These are phyloP conservation scores for Pelargonium cotyledonis DNA, from an alignment of 441 rosid genomes.

Conservation along the genomic window DNA sequence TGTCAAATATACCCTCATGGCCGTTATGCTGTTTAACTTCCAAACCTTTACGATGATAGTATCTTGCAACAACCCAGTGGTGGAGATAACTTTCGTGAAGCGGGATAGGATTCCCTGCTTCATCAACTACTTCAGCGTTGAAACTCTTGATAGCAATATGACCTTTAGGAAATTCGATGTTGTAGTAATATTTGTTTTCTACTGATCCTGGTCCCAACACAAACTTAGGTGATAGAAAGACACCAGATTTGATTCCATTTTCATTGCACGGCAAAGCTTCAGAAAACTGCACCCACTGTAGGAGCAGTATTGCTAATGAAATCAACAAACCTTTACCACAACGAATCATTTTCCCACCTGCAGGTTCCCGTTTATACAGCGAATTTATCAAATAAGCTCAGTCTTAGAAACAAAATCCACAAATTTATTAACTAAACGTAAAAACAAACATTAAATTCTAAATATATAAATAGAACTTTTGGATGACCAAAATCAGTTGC, in stretches of 20 bases:
- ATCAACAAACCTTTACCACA: conserved; percentile 22
- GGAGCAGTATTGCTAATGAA: conserved; percentile 25
- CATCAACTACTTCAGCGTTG: conserved; percentile 65
- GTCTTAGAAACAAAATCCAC: background rate
- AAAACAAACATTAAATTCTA: no score
- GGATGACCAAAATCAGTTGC: no score
- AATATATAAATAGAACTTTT: no score
- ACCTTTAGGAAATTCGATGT: conserved; percentile 73
- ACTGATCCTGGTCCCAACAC: conserved; percentile 76
- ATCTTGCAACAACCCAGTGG: conserved; percentile 60
- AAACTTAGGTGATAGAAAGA: conserved; percentile 57
- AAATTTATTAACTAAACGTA: no score
- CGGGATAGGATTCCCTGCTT: conserved; percentile 57
- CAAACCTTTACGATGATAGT: conserved; percentile 30
- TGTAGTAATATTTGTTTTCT: conserved; percentile 36
- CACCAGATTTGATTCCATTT: conserved; percentile 38
- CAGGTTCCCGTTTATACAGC: no score
- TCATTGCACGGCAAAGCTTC: conserved; percentile 22
- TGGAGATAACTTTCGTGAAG: conserved; percentile 85
- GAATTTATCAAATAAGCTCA: background rate
- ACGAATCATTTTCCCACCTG: conserved; percentile 32
- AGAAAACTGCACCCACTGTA: conserved; percentile 21
- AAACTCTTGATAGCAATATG: conserved; percentile 70
- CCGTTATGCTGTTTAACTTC: conserved; percentile 12
- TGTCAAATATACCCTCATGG: conserved; percentile 2